Evolutionary conservation across 176 grass and related monocot genomes (phyloP), one percentile per base, ranked within the genome.

Genomic region (Dendrocalamus sinicus): DNA sequence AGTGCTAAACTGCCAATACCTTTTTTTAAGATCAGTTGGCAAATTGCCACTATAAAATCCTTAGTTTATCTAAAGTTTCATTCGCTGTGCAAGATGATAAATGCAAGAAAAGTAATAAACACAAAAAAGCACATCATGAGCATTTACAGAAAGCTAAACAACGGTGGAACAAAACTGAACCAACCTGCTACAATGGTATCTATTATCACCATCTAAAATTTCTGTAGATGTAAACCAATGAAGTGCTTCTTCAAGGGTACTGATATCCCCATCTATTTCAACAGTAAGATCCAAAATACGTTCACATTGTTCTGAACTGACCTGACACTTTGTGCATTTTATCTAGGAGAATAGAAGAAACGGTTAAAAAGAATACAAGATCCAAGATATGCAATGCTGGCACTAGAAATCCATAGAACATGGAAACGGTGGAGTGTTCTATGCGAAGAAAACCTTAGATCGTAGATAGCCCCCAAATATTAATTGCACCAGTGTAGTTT

Each of bases 241-340:
- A 72, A 98, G 93, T 81, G 93, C 96, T 80, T 92, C 88, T 78
- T 98, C 91, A 84, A 98, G 86, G 78, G 91, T 95, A 84, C 16
- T 45, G 64, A 95, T 92, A 79, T 92, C 76, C 22, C 96, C 93
- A 89, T 98, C 86, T 89, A 98, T 92, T 72, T 93, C 93, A 72
- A 98, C 89, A 88, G 86, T 94, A 64, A 98, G 89, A 94, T 98
- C 96, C 89, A 95, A 87, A 81, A 98, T 95, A 40, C 90, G 86
- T 84, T 98, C 96, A 65, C 65, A 75, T 24, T 76, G 83, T 80
- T 86, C 91, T 74, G 96, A 98, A 91, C 86, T 98, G 68, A 65
- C 58, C 60, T 90, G 81, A 45, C 96, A 98, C 61, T 77, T 95
- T 54, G 70, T 84, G 86, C 96, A 98, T 83, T 79, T 98, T 92